phyloP scores from a whole-genome alignment of 75 land plant genomes.

The Pinus albicaulis region DNA sequence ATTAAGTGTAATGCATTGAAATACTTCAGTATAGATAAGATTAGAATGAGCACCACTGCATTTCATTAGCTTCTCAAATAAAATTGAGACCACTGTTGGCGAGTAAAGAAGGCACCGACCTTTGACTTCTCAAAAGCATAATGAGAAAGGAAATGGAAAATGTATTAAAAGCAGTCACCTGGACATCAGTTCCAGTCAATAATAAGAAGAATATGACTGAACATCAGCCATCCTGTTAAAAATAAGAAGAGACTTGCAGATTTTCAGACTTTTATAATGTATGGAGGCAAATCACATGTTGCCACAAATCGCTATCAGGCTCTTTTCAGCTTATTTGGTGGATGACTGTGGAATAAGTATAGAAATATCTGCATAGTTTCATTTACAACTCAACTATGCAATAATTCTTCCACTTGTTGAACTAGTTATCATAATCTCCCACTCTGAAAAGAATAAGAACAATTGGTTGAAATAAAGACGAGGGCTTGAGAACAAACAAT shows the following conservation, averaged over 20 bases:
- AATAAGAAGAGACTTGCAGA: neutral
- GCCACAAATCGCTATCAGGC: too few species aligned
- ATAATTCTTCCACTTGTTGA: neutral
- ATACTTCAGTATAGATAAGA: too few species aligned
- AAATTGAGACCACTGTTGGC: neutral
- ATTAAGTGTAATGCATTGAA: too few species aligned
- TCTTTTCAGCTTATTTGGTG: too few species aligned
- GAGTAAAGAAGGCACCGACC: neutral
- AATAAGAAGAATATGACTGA: neutral
- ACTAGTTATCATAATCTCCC: neutral
- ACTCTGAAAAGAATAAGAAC: neutral
- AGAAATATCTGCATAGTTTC: neutral
- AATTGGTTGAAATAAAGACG: neutral
- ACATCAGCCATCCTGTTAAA: neutral
- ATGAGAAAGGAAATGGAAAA: neutral
- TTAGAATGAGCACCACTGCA: too few species aligned
- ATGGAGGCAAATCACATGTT: neutral
- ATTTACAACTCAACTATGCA: slow-evolving; percentile 3
- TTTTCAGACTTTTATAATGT: neutral
- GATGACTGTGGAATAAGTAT: too few species aligned
- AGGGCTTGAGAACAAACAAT: neutral
- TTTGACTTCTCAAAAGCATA: slow-evolving; percentile 2
- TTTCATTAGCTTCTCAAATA: too few species aligned
- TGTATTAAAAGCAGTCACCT: neutral
- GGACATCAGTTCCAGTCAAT: neutral